Percentiles rank a stretch among this genome's conserved stretches.
Conservation (phyloP, 2,329 filamentous ascomycete genomes). For the Hypoxylon sp. region DNA sequence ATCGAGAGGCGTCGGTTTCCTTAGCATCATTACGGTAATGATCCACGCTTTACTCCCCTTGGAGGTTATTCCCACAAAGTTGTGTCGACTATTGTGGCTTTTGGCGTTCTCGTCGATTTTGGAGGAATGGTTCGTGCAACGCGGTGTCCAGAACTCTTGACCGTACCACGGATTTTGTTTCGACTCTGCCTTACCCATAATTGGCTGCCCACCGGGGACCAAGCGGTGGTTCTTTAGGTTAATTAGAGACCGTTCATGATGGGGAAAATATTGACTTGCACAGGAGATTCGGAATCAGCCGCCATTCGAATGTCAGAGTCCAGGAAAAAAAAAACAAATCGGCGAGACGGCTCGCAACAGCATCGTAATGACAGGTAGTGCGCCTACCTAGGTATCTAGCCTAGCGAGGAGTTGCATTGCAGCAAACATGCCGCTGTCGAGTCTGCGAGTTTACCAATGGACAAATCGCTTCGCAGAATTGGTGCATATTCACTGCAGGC, state of each 20-base stretch:
- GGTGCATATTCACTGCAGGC: conserved; percentile 28
- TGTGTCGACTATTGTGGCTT: conserved; percentile 11
- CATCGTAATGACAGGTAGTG: conserved; percentile 19
- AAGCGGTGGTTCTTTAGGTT: conserved; percentile 24
- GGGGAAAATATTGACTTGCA: conserved; percentile 41
- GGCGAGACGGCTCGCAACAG: conserved; percentile 33
- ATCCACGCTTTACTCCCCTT: conserved; percentile 16
- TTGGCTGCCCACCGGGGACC: conserved; percentile 31
- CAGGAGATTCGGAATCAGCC: conserved; percentile 39
- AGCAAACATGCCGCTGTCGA: conserved; percentile 35
- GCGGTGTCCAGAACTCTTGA: not conserved
- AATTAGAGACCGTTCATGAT: conserved; percentile 18
- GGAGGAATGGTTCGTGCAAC: conserved; percentile 13
- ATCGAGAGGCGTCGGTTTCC: conserved; percentile 17
- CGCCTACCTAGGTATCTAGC: conserved; percentile 4
- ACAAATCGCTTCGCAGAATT: conserved; percentile 23
- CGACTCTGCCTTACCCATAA: conserved; percentile 31
- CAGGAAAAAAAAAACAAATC: conserved; percentile 21
- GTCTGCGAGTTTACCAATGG: conserved; percentile 24
- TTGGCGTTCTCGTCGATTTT: conserved; percentile 4
- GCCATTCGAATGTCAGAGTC: conserved; percentile 21
- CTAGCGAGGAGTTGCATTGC: conserved; percentile 32
- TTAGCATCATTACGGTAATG: conserved; percentile 22
- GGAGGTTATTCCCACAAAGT: conserved; percentile 11
- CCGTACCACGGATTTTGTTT: conserved; percentile 11